Evolutionary conservation across 2,329 filamentous ascomycete genomes (phyloP), one percentile per base, ranked within the genome.

Genomic region (Aspergillus sp.): DNA sequence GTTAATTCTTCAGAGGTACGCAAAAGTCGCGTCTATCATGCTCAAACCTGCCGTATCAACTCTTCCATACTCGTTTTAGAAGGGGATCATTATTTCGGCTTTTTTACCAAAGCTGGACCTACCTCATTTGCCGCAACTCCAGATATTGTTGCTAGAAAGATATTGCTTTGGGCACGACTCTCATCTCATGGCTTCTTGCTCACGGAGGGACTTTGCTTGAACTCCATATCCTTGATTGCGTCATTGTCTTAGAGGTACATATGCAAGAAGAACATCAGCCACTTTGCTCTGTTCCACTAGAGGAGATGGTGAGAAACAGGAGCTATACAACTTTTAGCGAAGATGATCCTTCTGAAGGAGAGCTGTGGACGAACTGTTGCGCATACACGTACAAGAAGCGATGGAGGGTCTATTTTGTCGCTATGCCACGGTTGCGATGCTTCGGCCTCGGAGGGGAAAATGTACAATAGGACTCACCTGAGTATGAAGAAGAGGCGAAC

Each of bases 161-260:
- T 80, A 76, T n/a, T 71, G 74, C 4, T 81, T 84, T 52, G 73
- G 73, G 3, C 74, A 82, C 38, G 75, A 82, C 19, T 78, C 76
- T 73, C 82, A 84, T 83, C 0, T 77, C 79, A 7, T 84, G 81
- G 81, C 76, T 84, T 3, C 59, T 78, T 0, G 74, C 74, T 0
- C 71, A 83, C 3, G 71, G 68, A 4, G 11, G 59, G 0, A 80
- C 80, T 0, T 69, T 84, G 0, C 62, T 75, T n/a, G 74, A 79
- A 46, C 65, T 84, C 0, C 75, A 79, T 17, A 69, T 84, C 0
- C 80, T 82, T 46, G 69, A 79, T 52, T 83, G 81, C 56, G 71
- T 75, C 0, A 79, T 81, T 19, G 30, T 70, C 23, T 63, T 45
- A 34, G 9, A 54, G 57, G 19, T 23, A 48, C 25, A 13, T 8